Evolutionary conservation across 2,329 filamentous ascomycete genomes (phyloP).

Genomic region (Pyrenophora tritici-repentis): DNA sequence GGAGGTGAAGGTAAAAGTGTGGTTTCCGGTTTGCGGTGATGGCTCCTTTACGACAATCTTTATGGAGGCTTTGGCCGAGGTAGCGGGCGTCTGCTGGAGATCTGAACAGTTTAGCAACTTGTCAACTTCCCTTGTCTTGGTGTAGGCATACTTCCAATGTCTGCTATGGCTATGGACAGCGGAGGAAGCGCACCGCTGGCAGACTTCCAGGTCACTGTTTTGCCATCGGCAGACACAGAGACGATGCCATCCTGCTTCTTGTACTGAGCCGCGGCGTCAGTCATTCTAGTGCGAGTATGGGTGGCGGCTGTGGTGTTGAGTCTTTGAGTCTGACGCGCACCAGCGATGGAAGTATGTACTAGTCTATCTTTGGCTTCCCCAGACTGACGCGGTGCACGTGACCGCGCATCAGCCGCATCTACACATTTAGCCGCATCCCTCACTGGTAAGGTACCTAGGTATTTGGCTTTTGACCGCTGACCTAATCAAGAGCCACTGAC

Average conservation of each 20-base stretch:
- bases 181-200: constrained; percentile 64
- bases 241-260: constrained; percentile 96
- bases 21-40: constrained; percentile 66
- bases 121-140: constrained; percentile 4
- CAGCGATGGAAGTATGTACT: constrained; percentile 7
- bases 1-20: constrained; percentile 90
- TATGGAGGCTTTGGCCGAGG: constrained; percentile 87
- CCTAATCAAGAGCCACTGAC: background rate
- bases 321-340: constrained; percentile 3
- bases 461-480: too few relatives aligned
- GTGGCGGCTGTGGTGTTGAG: background rate
- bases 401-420: constrained; percentile 7
- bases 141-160: constrained; percentile 76
- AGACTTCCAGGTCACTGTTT: constrained; percentile 81
- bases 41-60: constrained; percentile 81
- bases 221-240: constrained; percentile 72
- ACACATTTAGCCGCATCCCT: too few relatives aligned
- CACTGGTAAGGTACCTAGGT: too few relatives aligned
- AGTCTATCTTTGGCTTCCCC: constrained; percentile 19
- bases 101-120: constrained; percentile 58
- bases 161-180: constrained; percentile 71
- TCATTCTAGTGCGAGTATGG: constrained; percentile 36
- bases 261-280: constrained; percentile 61
- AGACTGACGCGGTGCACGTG: constrained; percentile 19
- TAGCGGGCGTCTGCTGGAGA: constrained; percentile 91